Conservation (phyloP, 441 rosid genomes). For the Jatropha podagrica region DNA sequence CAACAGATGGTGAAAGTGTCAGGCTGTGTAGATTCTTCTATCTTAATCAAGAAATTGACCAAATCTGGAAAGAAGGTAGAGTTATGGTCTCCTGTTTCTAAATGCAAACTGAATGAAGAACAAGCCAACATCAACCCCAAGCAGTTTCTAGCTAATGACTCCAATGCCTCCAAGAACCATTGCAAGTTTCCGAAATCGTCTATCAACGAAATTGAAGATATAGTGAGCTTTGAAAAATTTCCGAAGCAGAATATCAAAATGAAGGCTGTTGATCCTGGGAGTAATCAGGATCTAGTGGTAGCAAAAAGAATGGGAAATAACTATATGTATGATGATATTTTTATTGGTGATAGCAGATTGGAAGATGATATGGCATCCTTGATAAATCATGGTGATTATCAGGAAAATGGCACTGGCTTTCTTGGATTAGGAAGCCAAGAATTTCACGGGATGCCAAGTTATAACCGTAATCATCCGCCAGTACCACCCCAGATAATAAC, state of each 20-base stretch:
- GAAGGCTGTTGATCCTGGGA: conserved; percentile 17
- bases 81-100: conserved; percentile 38
- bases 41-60: conserved; percentile 48
- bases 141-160: conserved; percentile 24
- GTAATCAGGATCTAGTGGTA: conserved; percentile 14
- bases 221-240: conserved; percentile 22
- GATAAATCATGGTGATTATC: conserved; percentile 30
- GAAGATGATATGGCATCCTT: conserved; percentile 17
- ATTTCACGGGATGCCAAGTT: conserved; percentile 21
- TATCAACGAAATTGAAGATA: conserved; percentile 27
- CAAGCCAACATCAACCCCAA: conserved; percentile 24
- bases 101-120: conserved; percentile 24
- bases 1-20: conserved; percentile 51
- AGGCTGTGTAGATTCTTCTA: conserved; percentile 53
- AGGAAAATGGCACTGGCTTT: conserved; percentile 25
- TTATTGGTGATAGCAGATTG: not conserved
- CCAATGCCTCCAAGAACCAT: not conserved
- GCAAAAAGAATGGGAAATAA: conserved; percentile 14
- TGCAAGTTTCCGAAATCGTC: conserved; percentile 17
- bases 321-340: conserved; percentile 13
- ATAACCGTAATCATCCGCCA: conserved; percentile 27
- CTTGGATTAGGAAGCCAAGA: conserved; percentile 22
- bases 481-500: conserved; percentile 27
- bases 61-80: conserved; percentile 65
- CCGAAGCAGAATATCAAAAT: conserved; percentile 27